phyloP scores from a whole-genome alignment of 768 basidiomycete species.

The Rhizopogon rudus region DNA sequence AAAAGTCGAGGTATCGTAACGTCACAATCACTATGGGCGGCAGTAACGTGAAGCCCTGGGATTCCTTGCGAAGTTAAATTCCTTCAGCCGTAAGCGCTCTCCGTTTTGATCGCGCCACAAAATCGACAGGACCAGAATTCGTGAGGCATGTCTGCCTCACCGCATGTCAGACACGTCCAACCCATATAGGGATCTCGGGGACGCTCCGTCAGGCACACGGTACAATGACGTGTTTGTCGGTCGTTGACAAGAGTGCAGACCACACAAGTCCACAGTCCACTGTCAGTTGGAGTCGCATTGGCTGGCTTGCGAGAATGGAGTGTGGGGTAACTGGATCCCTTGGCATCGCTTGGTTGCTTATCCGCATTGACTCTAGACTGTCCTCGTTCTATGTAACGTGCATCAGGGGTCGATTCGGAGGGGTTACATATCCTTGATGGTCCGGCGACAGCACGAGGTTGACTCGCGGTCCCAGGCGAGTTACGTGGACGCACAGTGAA shows the following conservation, averaged over 20 bases:
- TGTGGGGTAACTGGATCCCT: background rate
- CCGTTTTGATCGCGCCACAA: constrained; percentile 64
- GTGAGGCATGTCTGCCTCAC: constrained; percentile 54
- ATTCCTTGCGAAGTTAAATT: background rate
- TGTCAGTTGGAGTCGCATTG: background rate
- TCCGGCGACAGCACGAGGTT: background rate
- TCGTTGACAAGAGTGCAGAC: constrained; percentile 67
- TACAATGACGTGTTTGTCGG: constrained; percentile 45
- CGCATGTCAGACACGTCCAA: constrained; percentile 67
- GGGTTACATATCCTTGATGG: constrained; percentile 22
- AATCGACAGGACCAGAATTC: constrained; percentile 71
- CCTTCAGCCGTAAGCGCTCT: constrained; percentile 9
- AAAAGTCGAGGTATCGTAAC: background rate
- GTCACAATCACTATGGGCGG: too few species aligned
- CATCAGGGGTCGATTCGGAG: background rate
- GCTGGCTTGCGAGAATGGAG: background rate
- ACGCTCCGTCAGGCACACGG: constrained; percentile 46
- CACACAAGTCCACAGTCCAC: constrained; percentile 45
- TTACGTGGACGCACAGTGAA: constrained; percentile 26
- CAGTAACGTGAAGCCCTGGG: background rate
- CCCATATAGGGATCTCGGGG: constrained; percentile 34
- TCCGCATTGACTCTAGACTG: background rate
- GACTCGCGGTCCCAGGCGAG: constrained; percentile 1
- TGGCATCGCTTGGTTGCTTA: constrained; percentile 5
- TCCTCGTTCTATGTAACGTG: background rate